phyloP scores from a whole-genome alignment of 1,139 yeast species.

The Diutina rugosa region DNA sequence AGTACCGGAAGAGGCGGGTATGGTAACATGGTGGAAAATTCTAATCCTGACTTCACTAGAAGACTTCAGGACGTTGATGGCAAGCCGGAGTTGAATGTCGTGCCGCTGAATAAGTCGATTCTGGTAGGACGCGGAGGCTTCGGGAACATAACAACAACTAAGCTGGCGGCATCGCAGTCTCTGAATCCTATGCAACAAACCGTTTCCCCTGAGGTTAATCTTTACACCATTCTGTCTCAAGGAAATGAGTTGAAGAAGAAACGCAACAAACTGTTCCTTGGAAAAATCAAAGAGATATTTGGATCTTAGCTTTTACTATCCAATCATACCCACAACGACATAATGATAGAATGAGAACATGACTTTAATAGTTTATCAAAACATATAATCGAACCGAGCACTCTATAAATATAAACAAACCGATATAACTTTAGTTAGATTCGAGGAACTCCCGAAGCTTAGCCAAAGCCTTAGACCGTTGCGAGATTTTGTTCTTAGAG shows the following conservation, averaged over 20 bases:
- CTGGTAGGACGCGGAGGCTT: conserved; percentile 16
- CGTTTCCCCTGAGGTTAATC: conserved; percentile 3
- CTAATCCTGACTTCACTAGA: conserved; percentile 48
- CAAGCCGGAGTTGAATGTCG: conserved; percentile 7
- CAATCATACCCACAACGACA: background rate
- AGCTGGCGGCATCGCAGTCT: conserved; percentile 7
- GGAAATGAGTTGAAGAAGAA: conserved; percentile 5
- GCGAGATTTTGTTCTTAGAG: conserved; percentile 72
- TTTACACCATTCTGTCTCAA: conserved; percentile 8
- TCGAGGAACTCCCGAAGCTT: conserved; percentile 49
- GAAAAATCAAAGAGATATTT: background rate
- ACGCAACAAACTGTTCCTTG: conserved; percentile 2
- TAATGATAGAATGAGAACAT: background rate
- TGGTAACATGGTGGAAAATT: conserved; percentile 63
- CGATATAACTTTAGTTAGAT: background rate
- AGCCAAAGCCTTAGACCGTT: conserved; percentile 71
- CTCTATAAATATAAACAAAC: background rate
- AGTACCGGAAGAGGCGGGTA: conserved; percentile 78
- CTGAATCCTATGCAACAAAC: conserved; percentile 4
- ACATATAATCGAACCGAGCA: background rate
- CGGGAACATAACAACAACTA: conserved; percentile 26
- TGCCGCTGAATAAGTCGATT: conserved; percentile 7
- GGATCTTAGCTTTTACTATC: background rate
- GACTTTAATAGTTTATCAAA: background rate
- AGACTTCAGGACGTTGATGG: conserved; percentile 59